Evolutionary conservation across 352 stramenopile genomes (phyloP).

Genomic region (Saprolegnia parasitica): DNA sequence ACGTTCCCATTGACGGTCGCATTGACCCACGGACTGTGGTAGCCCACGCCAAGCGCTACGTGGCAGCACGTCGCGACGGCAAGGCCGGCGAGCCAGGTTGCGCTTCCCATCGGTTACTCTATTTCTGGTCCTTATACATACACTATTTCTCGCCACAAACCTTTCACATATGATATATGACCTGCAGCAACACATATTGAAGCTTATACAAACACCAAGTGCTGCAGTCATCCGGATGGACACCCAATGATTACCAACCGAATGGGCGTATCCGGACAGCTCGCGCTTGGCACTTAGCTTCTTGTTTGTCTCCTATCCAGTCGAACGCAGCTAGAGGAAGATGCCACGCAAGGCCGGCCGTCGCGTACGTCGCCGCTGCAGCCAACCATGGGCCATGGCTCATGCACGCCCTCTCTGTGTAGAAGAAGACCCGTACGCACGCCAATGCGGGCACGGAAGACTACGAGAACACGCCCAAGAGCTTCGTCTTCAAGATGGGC

Average conservation of each 20-base stretch:
- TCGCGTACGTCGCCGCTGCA: conserved; percentile 49
- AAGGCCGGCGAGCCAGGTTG: not conserved
- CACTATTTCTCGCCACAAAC: not conserved
- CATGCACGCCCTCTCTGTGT: conserved; percentile 17
- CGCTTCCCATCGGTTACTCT: not conserved
- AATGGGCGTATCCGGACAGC: conserved; percentile 1
- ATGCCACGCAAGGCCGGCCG: conserved; percentile 85
- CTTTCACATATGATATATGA: not conserved
- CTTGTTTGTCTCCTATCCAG: not conserved
- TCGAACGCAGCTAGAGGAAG: conserved; percentile 14
- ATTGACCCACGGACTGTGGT: conserved; percentile 15
- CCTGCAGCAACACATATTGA: not conserved
- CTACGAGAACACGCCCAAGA: conserved; percentile 81
- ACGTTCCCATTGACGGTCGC: conserved; percentile 5
- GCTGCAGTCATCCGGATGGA: not conserved
- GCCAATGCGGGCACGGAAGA: conserved; percentile 62
- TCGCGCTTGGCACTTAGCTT: not conserved
- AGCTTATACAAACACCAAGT: not conserved
- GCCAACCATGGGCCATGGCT: conserved; percentile 7
- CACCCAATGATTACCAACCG: conserved; percentile 2
- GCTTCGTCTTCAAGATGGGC: conserved; percentile 90
- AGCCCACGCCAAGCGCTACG: not conserved
- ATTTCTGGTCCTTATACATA: not conserved
- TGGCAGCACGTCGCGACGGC: too few species aligned
- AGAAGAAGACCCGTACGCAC: conserved; percentile 84